Percentiles rank a stretch among this genome's conserved stretches.
Conservation (phyloP, 1,139 yeast species). For the Arxiozyma bovina region DNA sequence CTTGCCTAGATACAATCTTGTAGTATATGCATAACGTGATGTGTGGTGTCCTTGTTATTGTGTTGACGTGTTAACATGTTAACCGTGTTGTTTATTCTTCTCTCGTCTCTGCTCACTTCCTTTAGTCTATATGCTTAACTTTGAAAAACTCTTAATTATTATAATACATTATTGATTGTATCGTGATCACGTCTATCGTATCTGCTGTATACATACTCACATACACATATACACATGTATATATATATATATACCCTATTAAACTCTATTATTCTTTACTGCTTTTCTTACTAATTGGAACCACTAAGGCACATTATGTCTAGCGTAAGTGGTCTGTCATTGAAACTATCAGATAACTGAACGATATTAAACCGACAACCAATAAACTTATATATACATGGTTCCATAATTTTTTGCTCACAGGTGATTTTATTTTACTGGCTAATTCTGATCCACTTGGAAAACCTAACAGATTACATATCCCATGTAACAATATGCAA, state of each 20-base stretch:
- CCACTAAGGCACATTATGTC: no score
- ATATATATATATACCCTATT: no score
- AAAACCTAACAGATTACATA: conserved; percentile 75
- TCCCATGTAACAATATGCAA: conserved; percentile 53
- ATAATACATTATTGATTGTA: neutral
- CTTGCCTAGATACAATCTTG: neutral
- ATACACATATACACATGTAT: no score
- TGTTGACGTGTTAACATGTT: neutral
- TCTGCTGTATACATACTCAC: neutral
- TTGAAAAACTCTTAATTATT: no score
- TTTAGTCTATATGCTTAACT: no score
- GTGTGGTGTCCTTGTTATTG: neutral
- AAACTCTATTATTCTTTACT: no score
- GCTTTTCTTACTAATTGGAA: no score
- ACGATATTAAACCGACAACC: neutral
- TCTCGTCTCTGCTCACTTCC: neutral
- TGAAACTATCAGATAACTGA: neutral
- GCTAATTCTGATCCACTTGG: conserved; percentile 38
- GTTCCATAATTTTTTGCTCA: neutral
- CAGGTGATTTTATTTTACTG: neutral
- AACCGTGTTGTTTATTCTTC: no score
- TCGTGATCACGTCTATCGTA: neutral
- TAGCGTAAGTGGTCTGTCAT: neutral
- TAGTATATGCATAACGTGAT: neutral
- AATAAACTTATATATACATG: neutral